Evolutionary conservation across 768 basidiomycete genomes (phyloP).

Genomic region (Agrocybe chaxingu): DNA sequence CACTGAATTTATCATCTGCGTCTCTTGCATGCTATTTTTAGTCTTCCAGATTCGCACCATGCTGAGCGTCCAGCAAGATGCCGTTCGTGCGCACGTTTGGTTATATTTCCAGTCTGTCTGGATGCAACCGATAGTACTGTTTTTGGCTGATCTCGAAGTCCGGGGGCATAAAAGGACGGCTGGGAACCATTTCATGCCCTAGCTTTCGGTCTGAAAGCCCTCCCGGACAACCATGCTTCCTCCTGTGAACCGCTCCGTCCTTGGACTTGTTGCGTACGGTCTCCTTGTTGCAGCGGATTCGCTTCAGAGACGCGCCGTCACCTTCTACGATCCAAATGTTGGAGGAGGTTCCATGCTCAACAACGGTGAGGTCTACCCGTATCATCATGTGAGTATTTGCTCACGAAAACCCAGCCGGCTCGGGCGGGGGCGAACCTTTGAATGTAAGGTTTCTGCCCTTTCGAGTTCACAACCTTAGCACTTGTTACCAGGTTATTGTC

Average conservation of each 20-base stretch:
- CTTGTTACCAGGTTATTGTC: constrained; percentile 47
- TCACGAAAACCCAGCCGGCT: constrained; percentile 21
- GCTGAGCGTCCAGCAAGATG: too few species aligned
- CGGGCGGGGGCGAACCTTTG: constrained; percentile 53
- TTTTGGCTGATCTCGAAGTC: too few species aligned
- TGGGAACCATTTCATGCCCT: too few species aligned
- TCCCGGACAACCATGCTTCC: constrained; percentile 4
- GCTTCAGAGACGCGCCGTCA: constrained; percentile 20
- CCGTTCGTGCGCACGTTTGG: too few species aligned
- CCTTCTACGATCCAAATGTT: constrained; percentile 40
- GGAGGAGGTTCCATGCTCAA: constrained; percentile 68
- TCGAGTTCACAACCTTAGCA: constrained; percentile 47
- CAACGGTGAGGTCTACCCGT: constrained; percentile 29
- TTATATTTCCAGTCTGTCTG: too few species aligned
- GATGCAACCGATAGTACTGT: too few species aligned
- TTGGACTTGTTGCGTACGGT: constrained; percentile 2
- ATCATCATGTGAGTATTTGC: not conserved
- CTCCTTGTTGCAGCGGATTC: constrained; percentile 3
- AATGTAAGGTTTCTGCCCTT: constrained; percentile 13
- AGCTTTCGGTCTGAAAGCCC: too few species aligned
- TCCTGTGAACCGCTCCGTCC: constrained; percentile 3
- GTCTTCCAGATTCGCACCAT: too few species aligned
- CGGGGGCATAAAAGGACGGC: not conserved
- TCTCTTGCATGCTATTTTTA: too few species aligned
- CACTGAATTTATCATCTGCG: too few species aligned